Evolutionary conservation across 2,329 filamentous ascomycete species (phyloP), one percentile per base, ranked within the genome.

Genomic region (Calonectria hongkongensis): DNA sequence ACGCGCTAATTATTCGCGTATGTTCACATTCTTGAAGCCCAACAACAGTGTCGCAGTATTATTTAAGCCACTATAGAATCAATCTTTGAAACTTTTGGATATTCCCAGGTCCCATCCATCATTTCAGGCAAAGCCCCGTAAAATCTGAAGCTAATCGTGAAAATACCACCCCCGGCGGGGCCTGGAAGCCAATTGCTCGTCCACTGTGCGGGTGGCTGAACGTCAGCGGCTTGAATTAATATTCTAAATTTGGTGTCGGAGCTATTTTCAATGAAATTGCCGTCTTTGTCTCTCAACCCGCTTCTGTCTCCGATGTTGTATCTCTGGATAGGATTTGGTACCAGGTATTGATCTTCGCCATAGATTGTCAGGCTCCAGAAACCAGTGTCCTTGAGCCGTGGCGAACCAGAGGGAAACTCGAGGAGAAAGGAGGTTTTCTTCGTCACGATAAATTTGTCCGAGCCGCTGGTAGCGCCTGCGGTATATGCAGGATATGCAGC

Each of bases 401-500:
- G 54, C 1, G 54, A 30, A 8, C 54, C 54, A 0, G 54, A 60
- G 2, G 36, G n/a, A 25, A 60, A 60, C 16, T 60, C 33, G 4
- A 60, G 54, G 36, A 60, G 13, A 60, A 41, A 60, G 3, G 54
- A 60, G 0, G 54, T 27, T 2, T 41, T 27, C 13, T 41, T 41
- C 1, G 36, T 60, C 4, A 60, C 2, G 0, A 25, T 10, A 28
- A 60, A 21, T 9, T 18, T 39, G 16, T 60, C 33, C 1, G 33
- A 60, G n/a, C 54, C 54, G 25, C 54, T 60, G 5, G n/a, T 21
- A 4, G 54, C 54, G 5, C 54, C 54, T 2, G 33, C 13, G 2
- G 54, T 60, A 21, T 41, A 60, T 36, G 54, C 54, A 18, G 54
- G 54, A 27, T 60, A 60, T 41, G 54, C 54, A 16, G 54, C 54